Conservation (phyloP, 116 monocot genomes). For the Phalaenopsis hybrid region DNA sequence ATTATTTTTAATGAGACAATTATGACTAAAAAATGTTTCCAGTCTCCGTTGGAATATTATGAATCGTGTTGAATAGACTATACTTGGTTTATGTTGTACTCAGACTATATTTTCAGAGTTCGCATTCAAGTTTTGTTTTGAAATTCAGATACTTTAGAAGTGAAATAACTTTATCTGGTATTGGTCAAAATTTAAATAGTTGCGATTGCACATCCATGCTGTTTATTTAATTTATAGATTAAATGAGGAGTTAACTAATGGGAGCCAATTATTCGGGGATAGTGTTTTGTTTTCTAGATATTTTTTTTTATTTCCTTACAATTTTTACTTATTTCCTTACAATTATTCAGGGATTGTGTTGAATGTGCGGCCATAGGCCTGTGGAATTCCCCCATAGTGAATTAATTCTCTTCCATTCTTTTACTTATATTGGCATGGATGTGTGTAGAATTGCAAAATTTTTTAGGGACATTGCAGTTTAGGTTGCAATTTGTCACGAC, state of each 20-base stretch:
- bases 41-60: not conserved
- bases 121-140: not conserved
- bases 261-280: not conserved
- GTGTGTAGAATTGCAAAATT: not conserved
- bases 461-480: not conserved
- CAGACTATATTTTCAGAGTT: not conserved
- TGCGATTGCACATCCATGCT: not conserved
- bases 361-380: not conserved
- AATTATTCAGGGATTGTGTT: not conserved
- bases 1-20: not conserved
- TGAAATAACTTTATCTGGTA: not conserved
- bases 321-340: not conserved
- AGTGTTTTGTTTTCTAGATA: not conserved
- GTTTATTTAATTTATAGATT: conserved; percentile 1
- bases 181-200: not conserved
- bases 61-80: not conserved
- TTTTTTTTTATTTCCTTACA: not conserved
- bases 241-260: not conserved
- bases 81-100: not conserved
- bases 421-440: not conserved
- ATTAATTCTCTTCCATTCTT: not conserved
- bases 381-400: not conserved
- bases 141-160: conserved; percentile 2
- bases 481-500: no score
- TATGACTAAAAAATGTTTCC: not conserved